Conservation (phyloP, 352 stramenopile species). For the Phytophthora ohioensis region DNA sequence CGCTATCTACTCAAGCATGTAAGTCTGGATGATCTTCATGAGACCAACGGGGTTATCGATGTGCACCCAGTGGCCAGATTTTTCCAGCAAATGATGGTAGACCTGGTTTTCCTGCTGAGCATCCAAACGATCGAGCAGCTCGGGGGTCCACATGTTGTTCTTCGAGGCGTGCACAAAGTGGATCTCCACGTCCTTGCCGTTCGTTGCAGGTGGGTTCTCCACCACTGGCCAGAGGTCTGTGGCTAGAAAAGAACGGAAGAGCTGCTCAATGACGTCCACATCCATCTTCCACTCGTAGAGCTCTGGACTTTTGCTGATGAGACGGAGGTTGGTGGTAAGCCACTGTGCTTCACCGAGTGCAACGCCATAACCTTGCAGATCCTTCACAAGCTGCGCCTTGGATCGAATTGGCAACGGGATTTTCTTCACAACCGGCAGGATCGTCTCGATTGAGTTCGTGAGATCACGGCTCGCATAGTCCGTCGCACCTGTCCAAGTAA, state of each 20-base stretch:
- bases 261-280: constrained; percentile 72
- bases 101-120: constrained; percentile 55
- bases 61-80: constrained; percentile 88
- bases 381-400: constrained; percentile 70
- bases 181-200: constrained; percentile 56
- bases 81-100: constrained; percentile 72
- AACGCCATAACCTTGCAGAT: constrained; percentile 70
- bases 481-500: constrained; percentile 43
- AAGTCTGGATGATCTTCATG: constrained; percentile 71
- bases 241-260: constrained; percentile 73
- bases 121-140: constrained; percentile 56
- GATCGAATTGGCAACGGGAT: constrained; percentile 78
- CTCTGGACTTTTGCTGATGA: constrained; percentile 57
- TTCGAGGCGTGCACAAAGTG: constrained; percentile 83
- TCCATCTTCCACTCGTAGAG: constrained; percentile 88
- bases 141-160: constrained; percentile 80
- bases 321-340: constrained; percentile 83
- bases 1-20: constrained; percentile 35
- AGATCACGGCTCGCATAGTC: constrained; percentile 73
- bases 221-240: constrained; percentile 80
- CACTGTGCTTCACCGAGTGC: constrained; percentile 76
- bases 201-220: constrained; percentile 34
- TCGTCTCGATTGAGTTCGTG: constrained; percentile 76
- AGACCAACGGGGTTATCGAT: constrained; percentile 84
- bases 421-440: constrained; percentile 74